Conservation (phyloP, 768 basidiomycete genomes). For the Termitomyces sp. region DNA sequence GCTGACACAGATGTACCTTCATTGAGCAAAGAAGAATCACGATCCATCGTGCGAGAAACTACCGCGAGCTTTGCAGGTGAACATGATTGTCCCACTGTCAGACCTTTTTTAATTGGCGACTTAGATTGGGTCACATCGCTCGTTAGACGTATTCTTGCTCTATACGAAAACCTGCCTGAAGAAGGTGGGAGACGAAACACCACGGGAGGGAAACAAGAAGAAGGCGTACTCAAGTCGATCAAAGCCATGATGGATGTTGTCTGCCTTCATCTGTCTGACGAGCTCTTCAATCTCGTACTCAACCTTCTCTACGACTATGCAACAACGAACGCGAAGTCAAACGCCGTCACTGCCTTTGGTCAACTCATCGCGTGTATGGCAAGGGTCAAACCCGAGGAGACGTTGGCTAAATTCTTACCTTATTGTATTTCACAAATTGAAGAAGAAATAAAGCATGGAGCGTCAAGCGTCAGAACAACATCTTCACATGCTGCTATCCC, state of each 20-base stretch:
- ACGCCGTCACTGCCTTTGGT: conserved; percentile 86
- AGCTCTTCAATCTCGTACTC: conserved; percentile 79
- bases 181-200: conserved; percentile 85
- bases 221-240: conserved; percentile 69
- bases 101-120: not conserved
- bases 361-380: conserved; percentile 84
- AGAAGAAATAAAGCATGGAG: conserved; percentile 84
- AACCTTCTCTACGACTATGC: conserved; percentile 83
- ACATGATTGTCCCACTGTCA: conserved; percentile 5
- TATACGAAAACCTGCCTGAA: conserved; percentile 92
- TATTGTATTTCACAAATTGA: conserved; percentile 73
- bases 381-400: conserved; percentile 68
- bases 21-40: conserved; percentile 60
- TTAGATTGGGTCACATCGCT: conserved; percentile 78
- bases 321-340: conserved; percentile 84
- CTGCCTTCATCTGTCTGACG: conserved; percentile 73
- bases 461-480: conserved; percentile 80
- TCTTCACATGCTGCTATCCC: conserved; percentile 68
- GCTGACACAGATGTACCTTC: conserved; percentile 26
- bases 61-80: conserved; percentile 74
- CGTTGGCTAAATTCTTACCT: conserved; percentile 74
- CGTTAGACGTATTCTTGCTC: conserved; percentile 68
- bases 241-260: conserved; percentile 78
- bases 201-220: conserved; percentile 82
- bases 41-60: conserved; percentile 68